Conservation (phyloP, 768 basidiomycete genomes). For the Chiua virens region DNA sequence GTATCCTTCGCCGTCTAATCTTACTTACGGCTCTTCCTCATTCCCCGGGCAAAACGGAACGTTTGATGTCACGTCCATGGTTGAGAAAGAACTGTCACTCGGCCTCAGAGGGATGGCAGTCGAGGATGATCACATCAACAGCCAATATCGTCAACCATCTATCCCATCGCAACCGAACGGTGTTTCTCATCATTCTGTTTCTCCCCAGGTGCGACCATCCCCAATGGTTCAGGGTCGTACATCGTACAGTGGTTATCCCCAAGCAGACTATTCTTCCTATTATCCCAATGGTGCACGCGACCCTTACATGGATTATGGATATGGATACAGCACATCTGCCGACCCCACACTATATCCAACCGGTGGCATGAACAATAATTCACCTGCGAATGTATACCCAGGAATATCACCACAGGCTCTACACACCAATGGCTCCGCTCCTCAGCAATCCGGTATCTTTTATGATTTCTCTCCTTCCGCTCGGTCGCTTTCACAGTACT, state of each 20-base stretch:
- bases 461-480: conserved; percentile 55
- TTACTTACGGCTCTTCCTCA: conserved; percentile 32
- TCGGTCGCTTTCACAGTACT: conserved; percentile 59
- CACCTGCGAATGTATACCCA: conserved; percentile 51
- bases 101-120: conserved; percentile 62
- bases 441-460: conserved; percentile 54
- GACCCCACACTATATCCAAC: conserved; percentile 55
- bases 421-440: conserved; percentile 42
- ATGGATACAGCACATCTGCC: conserved; percentile 50
- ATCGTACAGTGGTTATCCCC: conserved; percentile 51
- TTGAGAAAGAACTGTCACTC: conserved; percentile 55
- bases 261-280: conserved; percentile 60
- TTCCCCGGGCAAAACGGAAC: conserved; percentile 31
- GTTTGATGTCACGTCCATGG: conserved; percentile 41
- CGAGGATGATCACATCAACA: conserved; percentile 48
- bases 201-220: conserved; percentile 42
- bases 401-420: conserved; percentile 41
- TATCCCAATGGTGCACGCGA: conserved; percentile 55
- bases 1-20: conserved; percentile 50
- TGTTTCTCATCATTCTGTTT: conserved; percentile 29
- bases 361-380: conserved; percentile 43
- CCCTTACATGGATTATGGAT: conserved; percentile 54
- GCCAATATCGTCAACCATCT: conserved; percentile 40
- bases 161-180: conserved; percentile 28
- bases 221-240: conserved; percentile 45